Evolutionary conservation across 2,329 filamentous ascomycete species (phyloP).

Genomic region (Amauroascus niger): DNA sequence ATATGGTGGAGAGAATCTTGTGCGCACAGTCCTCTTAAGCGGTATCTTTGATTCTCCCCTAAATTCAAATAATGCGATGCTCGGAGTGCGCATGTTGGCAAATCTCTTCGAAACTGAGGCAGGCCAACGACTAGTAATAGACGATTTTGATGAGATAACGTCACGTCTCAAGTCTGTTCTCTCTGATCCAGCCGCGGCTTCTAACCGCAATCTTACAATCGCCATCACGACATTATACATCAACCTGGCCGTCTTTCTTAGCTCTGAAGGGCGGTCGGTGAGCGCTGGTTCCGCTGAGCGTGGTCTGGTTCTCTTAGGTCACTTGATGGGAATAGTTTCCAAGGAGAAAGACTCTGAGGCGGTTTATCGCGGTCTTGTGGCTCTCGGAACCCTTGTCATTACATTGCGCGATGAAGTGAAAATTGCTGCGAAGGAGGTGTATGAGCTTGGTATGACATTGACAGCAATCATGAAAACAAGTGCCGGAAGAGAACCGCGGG

Average conservation of each 20-base stretch:
- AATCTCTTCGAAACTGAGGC: constrained; percentile 72
- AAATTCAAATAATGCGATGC: constrained; percentile 75
- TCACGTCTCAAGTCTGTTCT: constrained; percentile 53
- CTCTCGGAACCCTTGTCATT: constrained; percentile 63
- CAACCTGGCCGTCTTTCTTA: constrained; percentile 71
- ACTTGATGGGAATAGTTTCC: constrained; percentile 54
- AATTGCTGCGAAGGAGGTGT: constrained; percentile 48
- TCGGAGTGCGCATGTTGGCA: constrained; percentile 67
- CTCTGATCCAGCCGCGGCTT: constrained; percentile 39
- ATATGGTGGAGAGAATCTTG: constrained; percentile 46
- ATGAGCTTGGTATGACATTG: constrained; percentile 43
- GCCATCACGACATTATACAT: constrained; percentile 73
- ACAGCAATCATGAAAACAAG: constrained; percentile 40
- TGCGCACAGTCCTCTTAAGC: constrained; percentile 49
- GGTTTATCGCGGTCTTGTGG: constrained; percentile 71
- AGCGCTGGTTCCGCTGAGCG: constrained; percentile 38
- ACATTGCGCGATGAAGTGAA: constrained; percentile 52
- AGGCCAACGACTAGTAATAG: constrained; percentile 56
- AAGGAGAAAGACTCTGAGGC: constrained; percentile 69
- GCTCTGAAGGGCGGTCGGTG: constrained; percentile 34
- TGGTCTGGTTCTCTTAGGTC: constrained; percentile 48
- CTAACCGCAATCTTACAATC: constrained; percentile 70
- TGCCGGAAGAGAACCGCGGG: constrained; percentile 49
- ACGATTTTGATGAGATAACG: constrained; percentile 52
- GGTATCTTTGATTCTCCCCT: constrained; percentile 52